Percentiles rank a stretch among this genome's conserved stretches.
Evolutionary conservation across 495 filamentous ascomycete species (phyloP).

Genomic region (Rostrohypoxylon terebratum): DNA sequence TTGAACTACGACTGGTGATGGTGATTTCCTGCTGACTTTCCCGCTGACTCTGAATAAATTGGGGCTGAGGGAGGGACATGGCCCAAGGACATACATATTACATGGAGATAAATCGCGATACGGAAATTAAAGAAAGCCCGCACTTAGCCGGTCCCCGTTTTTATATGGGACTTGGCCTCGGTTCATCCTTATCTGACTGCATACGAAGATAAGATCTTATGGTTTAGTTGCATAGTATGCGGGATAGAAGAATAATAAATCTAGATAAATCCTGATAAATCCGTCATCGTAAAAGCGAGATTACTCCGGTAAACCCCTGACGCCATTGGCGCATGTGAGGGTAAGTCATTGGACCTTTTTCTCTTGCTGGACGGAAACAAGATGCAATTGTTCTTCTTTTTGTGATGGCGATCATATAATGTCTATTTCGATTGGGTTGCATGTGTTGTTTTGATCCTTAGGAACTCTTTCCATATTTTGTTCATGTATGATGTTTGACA

Average conservation of each 20-base stretch:
- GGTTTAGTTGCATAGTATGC: constrained; percentile 12
- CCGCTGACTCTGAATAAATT: too few relatives aligned
- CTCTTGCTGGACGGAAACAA: not conserved
- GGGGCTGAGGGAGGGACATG: too few relatives aligned
- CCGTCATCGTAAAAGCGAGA: constrained; percentile 10
- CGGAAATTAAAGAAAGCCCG: constrained; percentile 39
- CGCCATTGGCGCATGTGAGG: constrained; percentile 32
- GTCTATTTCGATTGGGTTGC: not conserved
- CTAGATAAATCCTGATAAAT: too few relatives aligned
- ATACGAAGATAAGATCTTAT: not conserved
- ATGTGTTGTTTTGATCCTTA: not conserved
- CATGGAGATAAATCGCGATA: constrained; percentile 5
- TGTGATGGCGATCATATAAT: constrained; percentile 5
- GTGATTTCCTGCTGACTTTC: too few relatives aligned
- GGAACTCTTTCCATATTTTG: constrained; percentile 11
- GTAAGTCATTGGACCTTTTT: constrained; percentile 11
- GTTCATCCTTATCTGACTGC: constrained; percentile 3
- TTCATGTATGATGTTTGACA: constrained; percentile 31
- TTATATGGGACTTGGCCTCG: constrained; percentile 20
- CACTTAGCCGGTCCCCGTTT: not conserved
- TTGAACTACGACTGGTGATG: too few relatives aligned
- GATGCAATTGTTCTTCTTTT: constrained; percentile 8
- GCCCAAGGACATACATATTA: too few relatives aligned
- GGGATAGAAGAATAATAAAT: constrained; percentile 35
- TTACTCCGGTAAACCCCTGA: constrained; percentile 24